phyloP scores from a whole-genome alignment of 1,139 yeast genomes.

The Blastobotrys petasosporus region DNA sequence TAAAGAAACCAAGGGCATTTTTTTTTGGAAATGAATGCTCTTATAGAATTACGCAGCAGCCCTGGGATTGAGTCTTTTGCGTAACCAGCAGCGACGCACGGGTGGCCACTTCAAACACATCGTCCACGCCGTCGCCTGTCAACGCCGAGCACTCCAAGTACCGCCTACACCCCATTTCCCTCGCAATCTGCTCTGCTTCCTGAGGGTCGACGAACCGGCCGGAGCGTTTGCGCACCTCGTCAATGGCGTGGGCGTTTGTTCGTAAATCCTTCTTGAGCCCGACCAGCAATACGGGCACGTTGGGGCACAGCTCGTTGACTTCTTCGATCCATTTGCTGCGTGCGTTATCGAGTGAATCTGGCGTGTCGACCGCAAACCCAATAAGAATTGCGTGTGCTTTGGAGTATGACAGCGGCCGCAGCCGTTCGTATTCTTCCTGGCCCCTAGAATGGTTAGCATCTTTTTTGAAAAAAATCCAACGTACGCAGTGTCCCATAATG shows the following conservation, averaged over 20 bases:
- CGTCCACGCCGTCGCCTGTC: constrained; percentile 85
- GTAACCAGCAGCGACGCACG: constrained; percentile 52
- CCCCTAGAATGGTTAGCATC: constrained; percentile 40
- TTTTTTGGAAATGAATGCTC: neutral
- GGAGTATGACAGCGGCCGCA: constrained; percentile 61
- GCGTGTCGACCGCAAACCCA: constrained; percentile 61
- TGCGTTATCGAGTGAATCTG: constrained; percentile 62
- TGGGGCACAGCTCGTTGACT: constrained; percentile 72
- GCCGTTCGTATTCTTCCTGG: constrained; percentile 62
- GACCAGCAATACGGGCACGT: constrained; percentile 74
- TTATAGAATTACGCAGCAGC: constrained; percentile 24
- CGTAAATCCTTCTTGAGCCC: constrained; percentile 91
- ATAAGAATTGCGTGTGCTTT: constrained; percentile 64
- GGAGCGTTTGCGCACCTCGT: constrained; percentile 66
- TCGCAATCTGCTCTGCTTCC: constrained; percentile 81
- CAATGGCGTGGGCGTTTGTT: constrained; percentile 69
- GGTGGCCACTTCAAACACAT: constrained; percentile 84
- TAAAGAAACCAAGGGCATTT: too few species aligned
- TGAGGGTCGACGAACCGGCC: constrained; percentile 68
- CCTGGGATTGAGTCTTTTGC: constrained; percentile 8
- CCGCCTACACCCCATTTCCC: constrained; percentile 77
- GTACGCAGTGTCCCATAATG: constrained; percentile 89
- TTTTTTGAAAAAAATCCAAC: constrained; percentile 12
- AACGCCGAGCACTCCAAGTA: constrained; percentile 93
- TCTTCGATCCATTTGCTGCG: constrained; percentile 63